These are phyloP conservation scores for Mycena epipterygia DNA, from an alignment of 768 basidiomycete species.

Conservation along the genomic window DNA sequence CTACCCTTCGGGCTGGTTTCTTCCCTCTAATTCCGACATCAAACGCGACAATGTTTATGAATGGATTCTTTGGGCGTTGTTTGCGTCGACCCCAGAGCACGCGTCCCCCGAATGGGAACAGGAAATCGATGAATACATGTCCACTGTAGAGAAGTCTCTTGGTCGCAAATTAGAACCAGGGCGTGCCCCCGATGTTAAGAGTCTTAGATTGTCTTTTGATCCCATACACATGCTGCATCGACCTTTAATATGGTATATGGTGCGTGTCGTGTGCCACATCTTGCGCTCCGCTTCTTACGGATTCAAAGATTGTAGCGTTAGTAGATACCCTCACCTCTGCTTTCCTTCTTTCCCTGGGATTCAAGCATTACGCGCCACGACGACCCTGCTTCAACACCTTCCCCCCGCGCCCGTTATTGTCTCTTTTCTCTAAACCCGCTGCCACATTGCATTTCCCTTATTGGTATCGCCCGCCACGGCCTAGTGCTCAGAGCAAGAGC, in stretches of 20 bases:
- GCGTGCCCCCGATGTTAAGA: constrained; percentile 50
- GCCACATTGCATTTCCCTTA: constrained; percentile 54
- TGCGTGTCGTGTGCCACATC: constrained; percentile 45
- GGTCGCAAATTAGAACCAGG: constrained; percentile 59
- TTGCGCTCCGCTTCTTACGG: not conserved
- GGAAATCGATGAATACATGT: constrained; percentile 65
- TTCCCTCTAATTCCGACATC: constrained; percentile 46
- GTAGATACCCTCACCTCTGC: constrained; percentile 63
- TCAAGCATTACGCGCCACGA: constrained; percentile 64
- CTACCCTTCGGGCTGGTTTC: constrained; percentile 69
- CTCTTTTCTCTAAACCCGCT: constrained; percentile 58
- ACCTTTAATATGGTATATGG: constrained; percentile 76
- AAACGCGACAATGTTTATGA: constrained; percentile 65
- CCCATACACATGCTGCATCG: constrained; percentile 68
- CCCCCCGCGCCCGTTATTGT: constrained; percentile 64
- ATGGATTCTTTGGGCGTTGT: constrained; percentile 79
- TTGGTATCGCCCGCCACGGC: constrained; percentile 61
- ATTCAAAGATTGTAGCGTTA: constrained; percentile 62
- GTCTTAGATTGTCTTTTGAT: constrained; percentile 69
- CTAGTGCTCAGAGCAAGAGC: constrained; percentile 50
- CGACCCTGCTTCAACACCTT: constrained; percentile 55
- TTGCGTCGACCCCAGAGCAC: constrained; percentile 55
- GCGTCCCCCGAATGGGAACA: constrained; percentile 56
- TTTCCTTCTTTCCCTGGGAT: constrained; percentile 58
- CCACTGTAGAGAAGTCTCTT: constrained; percentile 53